phyloP scores from a whole-genome alignment of 179 eudicot genomes.

The Spinacia oleracea region DNA sequence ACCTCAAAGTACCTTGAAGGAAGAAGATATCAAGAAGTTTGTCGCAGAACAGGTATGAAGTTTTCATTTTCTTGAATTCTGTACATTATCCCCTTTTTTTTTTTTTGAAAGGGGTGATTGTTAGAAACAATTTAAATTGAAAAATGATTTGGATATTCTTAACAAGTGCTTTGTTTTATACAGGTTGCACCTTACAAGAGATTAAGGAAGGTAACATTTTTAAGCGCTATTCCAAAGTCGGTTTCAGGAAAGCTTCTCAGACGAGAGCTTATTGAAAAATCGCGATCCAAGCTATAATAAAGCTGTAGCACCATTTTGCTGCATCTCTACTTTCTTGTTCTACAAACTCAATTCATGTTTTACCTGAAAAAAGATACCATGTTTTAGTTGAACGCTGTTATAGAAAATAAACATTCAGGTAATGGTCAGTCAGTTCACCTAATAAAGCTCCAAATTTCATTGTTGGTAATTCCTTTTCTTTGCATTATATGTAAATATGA shows the following conservation, averaged over 20 bases:
- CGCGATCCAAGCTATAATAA: constrained; percentile 52
- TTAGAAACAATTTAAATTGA: background rate
- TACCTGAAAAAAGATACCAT: background rate
- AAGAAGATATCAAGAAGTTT: constrained; percentile 33
- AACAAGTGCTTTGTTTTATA: background rate
- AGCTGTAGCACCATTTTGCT: background rate
- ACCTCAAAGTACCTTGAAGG: constrained; percentile 30
- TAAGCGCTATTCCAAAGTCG: constrained; percentile 31
- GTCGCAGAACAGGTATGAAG: constrained; percentile 28
- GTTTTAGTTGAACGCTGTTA: too few species aligned
- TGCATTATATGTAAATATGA: too few species aligned
- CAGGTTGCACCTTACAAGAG: constrained; percentile 43
- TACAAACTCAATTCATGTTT: background rate
- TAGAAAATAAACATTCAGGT: too few species aligned
- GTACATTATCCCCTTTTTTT: background rate
- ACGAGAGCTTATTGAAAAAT: constrained; percentile 49
- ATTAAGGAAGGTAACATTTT: constrained; percentile 31
- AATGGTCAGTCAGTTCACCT: too few species aligned
- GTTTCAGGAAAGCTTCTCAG: constrained; percentile 40
- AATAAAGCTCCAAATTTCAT: too few species aligned
- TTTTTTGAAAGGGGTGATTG: background rate
- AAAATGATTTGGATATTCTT: background rate
- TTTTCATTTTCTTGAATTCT: background rate
- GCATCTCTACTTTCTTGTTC: background rate
- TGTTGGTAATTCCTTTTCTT: too few species aligned